Conservation (phyloP, 805 yeast genomes). For the Kazachstania psychrophila region DNA sequence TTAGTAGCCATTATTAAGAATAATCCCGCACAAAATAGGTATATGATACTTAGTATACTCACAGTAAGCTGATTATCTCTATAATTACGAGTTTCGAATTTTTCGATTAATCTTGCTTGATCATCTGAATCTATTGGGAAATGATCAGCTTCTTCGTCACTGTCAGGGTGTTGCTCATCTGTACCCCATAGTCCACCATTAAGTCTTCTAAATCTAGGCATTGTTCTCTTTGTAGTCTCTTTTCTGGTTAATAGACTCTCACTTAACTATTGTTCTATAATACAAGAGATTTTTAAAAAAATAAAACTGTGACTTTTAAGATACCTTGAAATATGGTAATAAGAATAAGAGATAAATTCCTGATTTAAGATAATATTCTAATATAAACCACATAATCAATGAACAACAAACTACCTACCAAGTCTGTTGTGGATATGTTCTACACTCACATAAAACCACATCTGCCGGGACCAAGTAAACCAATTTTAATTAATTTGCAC, state of each 20-base stretch:
- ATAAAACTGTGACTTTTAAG: too few species aligned
- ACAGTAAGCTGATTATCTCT: conserved; percentile 13
- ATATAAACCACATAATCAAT: too few species aligned
- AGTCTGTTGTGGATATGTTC: conserved; percentile 17
- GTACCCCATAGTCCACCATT: conserved; percentile 7
- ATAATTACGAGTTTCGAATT: conserved; percentile 18
- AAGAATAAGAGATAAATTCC: too few species aligned
- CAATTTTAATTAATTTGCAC: conserved; percentile 39
- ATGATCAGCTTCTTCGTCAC: conserved; percentile 9
- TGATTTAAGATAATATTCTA: too few species aligned
- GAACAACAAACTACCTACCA: conserved; percentile 10
- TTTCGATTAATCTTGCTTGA: conserved; percentile 26
- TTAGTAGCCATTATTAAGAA: conserved; percentile 19
- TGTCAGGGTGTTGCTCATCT: background rate
- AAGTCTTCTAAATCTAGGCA: conserved; percentile 21
- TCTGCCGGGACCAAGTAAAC: conserved; percentile 9
- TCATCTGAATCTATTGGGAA: conserved; percentile 27
- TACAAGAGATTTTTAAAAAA: too few species aligned
- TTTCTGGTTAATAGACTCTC: too few species aligned
- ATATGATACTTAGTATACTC: conserved; percentile 14
- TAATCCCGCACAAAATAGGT: conserved; percentile 17
- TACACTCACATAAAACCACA: conserved; percentile 13
- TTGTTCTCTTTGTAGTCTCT: too few species aligned
- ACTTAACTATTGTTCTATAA: too few species aligned
- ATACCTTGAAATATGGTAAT: too few species aligned